Percentiles rank a stretch among this genome's conserved stretches.
phyloP scores from a whole-genome alignment of 148 eudicot species.

The Rhododendron molle region DNA sequence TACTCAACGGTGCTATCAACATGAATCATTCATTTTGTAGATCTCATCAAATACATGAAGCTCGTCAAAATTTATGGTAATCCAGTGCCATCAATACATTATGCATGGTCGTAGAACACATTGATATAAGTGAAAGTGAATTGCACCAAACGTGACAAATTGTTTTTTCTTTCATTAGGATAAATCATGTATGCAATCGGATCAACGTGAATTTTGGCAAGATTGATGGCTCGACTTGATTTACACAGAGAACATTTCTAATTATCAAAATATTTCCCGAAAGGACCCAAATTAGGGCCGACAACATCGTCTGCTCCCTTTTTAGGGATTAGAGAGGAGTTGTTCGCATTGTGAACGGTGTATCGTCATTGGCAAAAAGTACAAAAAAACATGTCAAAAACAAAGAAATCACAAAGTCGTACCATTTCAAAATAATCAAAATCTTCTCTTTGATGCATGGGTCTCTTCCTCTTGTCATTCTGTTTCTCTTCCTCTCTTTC shows the following conservation, averaged over 20 bases:
- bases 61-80: neutral
- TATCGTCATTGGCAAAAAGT: neutral
- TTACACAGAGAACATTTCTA: neutral
- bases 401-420: neutral
- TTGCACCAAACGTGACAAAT: neutral
- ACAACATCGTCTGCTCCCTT: neutral
- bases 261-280: neutral
- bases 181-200: neutral
- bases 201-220: neutral
- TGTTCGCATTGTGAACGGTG: too few species aligned
- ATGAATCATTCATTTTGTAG: neutral
- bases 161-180: neutral
- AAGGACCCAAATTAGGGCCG: neutral
- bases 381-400: too few species aligned
- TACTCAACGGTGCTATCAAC: too few species aligned
- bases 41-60: neutral
- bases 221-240: neutral
- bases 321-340: neutral
- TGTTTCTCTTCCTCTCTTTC: neutral
- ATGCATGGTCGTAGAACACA: neutral
- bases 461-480: neutral
- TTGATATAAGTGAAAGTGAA: neutral
- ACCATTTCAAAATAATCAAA: too few species aligned
- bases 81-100: neutral
- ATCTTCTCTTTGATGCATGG: neutral